phyloP scores from a whole-genome alignment of 2,329 filamentous ascomycete species.

The Diaporthe aspalathi region DNA sequence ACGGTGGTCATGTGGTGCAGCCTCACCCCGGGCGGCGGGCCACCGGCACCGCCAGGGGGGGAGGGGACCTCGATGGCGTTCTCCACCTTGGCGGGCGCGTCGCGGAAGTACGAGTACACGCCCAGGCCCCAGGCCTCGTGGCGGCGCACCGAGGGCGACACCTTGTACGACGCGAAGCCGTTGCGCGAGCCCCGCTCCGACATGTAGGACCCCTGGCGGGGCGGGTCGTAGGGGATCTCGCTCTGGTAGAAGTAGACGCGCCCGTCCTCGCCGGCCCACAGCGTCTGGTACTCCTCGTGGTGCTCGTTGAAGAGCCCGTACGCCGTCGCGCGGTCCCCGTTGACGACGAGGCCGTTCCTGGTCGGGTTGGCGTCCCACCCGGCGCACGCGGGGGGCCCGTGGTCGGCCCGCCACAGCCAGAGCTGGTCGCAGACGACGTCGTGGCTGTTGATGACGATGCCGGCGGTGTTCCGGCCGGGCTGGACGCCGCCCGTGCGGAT shows the following conservation, averaged over 20 bases:
- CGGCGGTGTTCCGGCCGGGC: constrained; percentile 45
- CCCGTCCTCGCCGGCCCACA: constrained; percentile 48
- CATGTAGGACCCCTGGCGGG: constrained; percentile 47
- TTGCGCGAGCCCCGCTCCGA: constrained; percentile 43
- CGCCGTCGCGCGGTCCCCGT: constrained; percentile 47
- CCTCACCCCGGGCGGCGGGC: constrained; percentile 42
- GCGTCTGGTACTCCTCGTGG: constrained; percentile 49
- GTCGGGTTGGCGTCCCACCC: constrained; percentile 48
- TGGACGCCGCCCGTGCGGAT: constrained; percentile 46
- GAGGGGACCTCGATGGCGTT: constrained; percentile 49
- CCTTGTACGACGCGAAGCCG: constrained; percentile 50
- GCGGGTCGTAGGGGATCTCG: constrained; percentile 50
- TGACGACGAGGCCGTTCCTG: constrained; percentile 47
- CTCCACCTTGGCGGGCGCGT: constrained; percentile 48
- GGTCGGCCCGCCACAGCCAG: constrained; percentile 50
- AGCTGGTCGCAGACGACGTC: constrained; percentile 48
- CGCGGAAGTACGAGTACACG: constrained; percentile 50
- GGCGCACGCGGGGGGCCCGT: constrained; percentile 43
- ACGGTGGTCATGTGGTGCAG: constrained; percentile 49
- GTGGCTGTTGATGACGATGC: constrained; percentile 47
- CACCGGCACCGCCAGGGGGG: constrained; percentile 39
- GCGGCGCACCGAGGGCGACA: constrained; percentile 44
- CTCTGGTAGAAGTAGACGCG: constrained; percentile 51
- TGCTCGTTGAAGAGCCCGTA: constrained; percentile 51
- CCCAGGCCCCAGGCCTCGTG: constrained; percentile 50